Percentiles rank a stretch among this genome's conserved stretches.
Conservation (phyloP, 805 yeast species). For the Candida ficus region DNA sequence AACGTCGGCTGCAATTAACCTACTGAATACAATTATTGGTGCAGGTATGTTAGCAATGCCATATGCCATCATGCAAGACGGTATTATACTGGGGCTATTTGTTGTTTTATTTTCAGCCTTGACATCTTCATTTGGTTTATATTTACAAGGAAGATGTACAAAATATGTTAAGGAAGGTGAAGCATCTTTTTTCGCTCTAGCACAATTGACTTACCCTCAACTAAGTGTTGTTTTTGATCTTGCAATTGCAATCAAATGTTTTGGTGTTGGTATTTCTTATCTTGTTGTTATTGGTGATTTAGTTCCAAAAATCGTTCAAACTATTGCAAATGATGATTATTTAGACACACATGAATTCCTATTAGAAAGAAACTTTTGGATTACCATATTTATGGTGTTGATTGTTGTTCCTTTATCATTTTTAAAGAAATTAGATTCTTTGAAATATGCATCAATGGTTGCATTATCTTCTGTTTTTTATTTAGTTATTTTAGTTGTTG, state of each 20-base stretch:
- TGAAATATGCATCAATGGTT: conserved; percentile 78
- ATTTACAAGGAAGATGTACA: conserved; percentile 55
- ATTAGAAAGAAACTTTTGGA: conserved; percentile 52
- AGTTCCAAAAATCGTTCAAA: conserved; percentile 52
- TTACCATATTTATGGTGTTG: conserved; percentile 46
- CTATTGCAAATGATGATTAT: conserved; percentile 19
- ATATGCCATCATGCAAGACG: conserved; percentile 62
- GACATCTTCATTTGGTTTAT: conserved; percentile 64
- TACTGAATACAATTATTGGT: conserved; percentile 53
- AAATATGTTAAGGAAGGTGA: conserved; percentile 47
- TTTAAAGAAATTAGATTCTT: conserved; percentile 69
- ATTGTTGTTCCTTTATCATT: conserved; percentile 55
- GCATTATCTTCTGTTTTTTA: conserved; percentile 81
- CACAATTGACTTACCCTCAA: conserved; percentile 57
- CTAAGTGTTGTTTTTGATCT: conserved; percentile 57
- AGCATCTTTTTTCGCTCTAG: conserved; percentile 60
- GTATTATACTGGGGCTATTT: conserved; percentile 51
- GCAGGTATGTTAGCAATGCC: conserved; percentile 75
- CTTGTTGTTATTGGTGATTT: conserved; percentile 67
- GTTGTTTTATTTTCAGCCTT: conserved; percentile 59
- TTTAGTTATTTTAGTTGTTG: conserved; percentile 63
- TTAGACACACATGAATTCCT: conserved; percentile 22
- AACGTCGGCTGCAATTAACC: conserved; percentile 45
- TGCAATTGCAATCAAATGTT: conserved; percentile 67
- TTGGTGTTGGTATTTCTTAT: conserved; percentile 66